Evolutionary conservation across 257 asterid species (phyloP).

Genomic region (Avicennia marina): DNA sequence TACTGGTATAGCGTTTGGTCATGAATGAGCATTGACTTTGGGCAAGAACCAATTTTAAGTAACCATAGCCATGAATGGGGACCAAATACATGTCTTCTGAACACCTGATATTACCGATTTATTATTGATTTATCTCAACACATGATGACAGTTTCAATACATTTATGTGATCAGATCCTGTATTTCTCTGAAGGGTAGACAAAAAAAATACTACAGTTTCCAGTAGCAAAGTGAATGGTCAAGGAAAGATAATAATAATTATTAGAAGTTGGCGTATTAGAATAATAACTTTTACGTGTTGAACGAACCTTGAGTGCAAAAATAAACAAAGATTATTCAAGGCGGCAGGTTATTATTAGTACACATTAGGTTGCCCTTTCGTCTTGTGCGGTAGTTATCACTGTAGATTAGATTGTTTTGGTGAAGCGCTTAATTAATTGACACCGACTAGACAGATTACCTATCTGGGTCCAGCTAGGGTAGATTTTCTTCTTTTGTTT

Average conservation of each 20-base stretch:
- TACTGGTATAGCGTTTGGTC: no score
- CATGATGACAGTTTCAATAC: not conserved
- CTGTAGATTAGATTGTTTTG: not conserved
- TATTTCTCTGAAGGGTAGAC: no score
- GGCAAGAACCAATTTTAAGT: not conserved
- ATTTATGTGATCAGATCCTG: not conserved
- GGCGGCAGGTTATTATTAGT: not conserved
- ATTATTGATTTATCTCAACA: not conserved
- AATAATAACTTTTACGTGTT: not conserved
- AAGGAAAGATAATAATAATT: not conserved
- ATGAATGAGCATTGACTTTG: not conserved
- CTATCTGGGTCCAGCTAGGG: no score
- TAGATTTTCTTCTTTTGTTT: no score
- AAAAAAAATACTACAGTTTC: not conserved
- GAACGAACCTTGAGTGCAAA: no score
- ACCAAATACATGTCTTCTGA: no score
- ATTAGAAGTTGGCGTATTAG: not conserved
- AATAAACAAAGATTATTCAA: no score
- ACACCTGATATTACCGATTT: no score
- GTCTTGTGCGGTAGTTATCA: not conserved
- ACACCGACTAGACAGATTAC: not conserved
- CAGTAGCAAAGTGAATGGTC: not conserved
- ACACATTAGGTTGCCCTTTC: not conserved
- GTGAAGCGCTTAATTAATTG: not conserved
- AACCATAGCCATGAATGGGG: not conserved